Percentiles rank a stretch among this genome's conserved stretches.
Evolutionary conservation across 371 early-diverging fungal genomes (phyloP).

Genomic region (Mucor sp.): DNA sequence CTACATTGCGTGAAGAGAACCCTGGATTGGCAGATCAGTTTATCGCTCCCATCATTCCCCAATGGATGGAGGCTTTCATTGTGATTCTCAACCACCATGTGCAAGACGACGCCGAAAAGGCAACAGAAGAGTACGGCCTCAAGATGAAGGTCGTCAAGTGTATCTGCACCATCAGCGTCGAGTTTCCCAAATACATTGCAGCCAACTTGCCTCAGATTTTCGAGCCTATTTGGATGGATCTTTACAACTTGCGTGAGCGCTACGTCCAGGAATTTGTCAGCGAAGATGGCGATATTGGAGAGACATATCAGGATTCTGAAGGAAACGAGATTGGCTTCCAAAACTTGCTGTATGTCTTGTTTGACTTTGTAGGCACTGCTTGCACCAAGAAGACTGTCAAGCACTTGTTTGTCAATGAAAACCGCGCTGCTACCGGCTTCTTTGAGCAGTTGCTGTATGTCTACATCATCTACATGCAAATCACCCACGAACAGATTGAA

Average conservation of each 20-base stretch:
- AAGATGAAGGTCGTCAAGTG: slow-evolving; percentile 76
- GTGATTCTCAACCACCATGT: slow-evolving; percentile 63
- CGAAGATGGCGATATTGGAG: slow-evolving; percentile 56
- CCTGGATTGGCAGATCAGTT: slow-evolving; percentile 69
- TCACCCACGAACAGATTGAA: slow-evolving; percentile 81
- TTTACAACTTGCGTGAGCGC: slow-evolving; percentile 53
- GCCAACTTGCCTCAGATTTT: slow-evolving; percentile 53
- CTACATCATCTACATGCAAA: slow-evolving; percentile 75
- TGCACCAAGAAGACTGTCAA: slow-evolving; percentile 55
- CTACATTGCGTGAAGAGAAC: slow-evolving; percentile 76
- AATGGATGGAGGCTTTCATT: slow-evolving; percentile 79
- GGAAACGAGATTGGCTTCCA: slow-evolving; percentile 79
- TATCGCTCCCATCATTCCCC: slow-evolving; percentile 72
- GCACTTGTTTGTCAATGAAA: slow-evolving; percentile 41
- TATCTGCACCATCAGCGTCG: slow-evolving; percentile 59
- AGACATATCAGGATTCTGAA: slow-evolving; percentile 73
- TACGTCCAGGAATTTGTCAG: slow-evolving; percentile 61
- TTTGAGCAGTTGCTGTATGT: slow-evolving; percentile 66
- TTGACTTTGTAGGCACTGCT: slow-evolving; percentile 69
- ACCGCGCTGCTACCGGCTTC: slow-evolving; percentile 48
- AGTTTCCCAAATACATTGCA: slow-evolving; percentile 63
- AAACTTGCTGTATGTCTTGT: slow-evolving; percentile 66
- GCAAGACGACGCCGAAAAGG: slow-evolving; percentile 42
- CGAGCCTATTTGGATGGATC: slow-evolving; percentile 70
- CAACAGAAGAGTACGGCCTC: slow-evolving; percentile 65